Percentiles rank a stretch among this genome's conserved stretches.
These are phyloP conservation scores for Blastobotrys peoriensis DNA, from an alignment of 805 yeast species.

Conservation along the genomic window DNA sequence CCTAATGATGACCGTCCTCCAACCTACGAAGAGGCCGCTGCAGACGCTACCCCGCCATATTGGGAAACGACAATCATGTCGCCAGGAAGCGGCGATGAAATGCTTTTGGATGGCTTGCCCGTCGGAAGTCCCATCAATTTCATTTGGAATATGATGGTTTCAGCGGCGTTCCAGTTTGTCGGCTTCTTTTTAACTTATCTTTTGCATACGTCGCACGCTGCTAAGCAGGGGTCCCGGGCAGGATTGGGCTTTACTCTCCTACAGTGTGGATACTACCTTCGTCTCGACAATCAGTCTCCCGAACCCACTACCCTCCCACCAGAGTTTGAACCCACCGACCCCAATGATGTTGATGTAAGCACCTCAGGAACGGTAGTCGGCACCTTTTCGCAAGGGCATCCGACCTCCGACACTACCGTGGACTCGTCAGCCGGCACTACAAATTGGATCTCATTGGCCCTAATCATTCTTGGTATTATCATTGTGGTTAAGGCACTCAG, in stretches of 20 bases:
- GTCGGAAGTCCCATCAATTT: conserved; percentile 89
- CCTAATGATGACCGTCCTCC: conserved; percentile 59
- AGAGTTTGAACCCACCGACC: conserved; percentile 50
- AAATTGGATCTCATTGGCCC: conserved; percentile 47
- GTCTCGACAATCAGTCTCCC: conserved; percentile 22
- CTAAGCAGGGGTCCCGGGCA: conserved; percentile 88
- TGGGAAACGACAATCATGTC: conserved; percentile 88
- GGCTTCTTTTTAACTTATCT: conserved; percentile 89
- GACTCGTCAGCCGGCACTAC: conserved; percentile 12
- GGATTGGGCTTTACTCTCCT: conserved; percentile 85
- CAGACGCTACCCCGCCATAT: conserved; percentile 91
- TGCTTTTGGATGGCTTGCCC: conserved; percentile 90
- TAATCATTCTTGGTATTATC: conserved; percentile 63
- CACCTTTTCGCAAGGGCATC: conserved; percentile 21
- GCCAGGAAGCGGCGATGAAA: conserved; percentile 74
- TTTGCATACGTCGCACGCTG: conserved; percentile 94
- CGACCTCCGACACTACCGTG: conserved; percentile 19
- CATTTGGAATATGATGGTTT: conserved; percentile 82
- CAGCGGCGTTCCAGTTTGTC: conserved; percentile 87
- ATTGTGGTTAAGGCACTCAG: conserved; percentile 60
- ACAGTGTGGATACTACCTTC: conserved; percentile 56
- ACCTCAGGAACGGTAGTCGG: conserved; percentile 15
- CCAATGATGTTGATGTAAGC: conserved; percentile 47
- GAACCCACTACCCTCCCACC: conserved; percentile 15
- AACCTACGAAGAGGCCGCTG: conserved; percentile 89